Conservation (phyloP, 345 rosid species). For the Trapa incisa region DNA sequence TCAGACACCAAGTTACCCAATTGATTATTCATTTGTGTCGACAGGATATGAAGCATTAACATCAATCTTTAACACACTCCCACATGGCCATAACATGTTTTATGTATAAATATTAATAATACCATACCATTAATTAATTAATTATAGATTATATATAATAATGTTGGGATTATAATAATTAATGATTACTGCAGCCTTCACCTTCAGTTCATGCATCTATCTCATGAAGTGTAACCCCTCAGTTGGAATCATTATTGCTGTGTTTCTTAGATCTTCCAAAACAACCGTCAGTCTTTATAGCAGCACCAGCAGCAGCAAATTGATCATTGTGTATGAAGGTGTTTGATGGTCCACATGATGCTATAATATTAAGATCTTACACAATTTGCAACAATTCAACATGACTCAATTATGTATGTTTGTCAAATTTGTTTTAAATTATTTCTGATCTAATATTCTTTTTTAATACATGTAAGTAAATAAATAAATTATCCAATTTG, state of each 20-base stretch:
- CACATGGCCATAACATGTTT: slow-evolving; percentile 1
- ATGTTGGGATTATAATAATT: neutral
- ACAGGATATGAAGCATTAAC: neutral
- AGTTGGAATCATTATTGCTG: neutral
- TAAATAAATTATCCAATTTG: no score
- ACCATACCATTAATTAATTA: neutral
- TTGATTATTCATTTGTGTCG: neutral
- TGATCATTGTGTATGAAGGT: neutral
- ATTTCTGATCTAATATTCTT: no score
- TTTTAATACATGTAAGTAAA: no score
- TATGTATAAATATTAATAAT: neutral
- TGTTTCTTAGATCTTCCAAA: neutral
- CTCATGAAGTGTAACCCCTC: neutral
- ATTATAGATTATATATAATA: no score
- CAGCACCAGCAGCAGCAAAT: no score
- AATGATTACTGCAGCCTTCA: neutral
- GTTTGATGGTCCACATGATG: neutral
- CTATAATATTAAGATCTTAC: neutral
- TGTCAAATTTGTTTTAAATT: no score
- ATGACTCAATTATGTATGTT: no score
- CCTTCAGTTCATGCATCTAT: neutral
- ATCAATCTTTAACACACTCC: neutral
- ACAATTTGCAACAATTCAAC: no score
- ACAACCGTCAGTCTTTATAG: no score
- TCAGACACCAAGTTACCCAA: no score